Conservation (phyloP, 2,329 filamentous ascomycete species). For the Fusarium staphyleae region DNA sequence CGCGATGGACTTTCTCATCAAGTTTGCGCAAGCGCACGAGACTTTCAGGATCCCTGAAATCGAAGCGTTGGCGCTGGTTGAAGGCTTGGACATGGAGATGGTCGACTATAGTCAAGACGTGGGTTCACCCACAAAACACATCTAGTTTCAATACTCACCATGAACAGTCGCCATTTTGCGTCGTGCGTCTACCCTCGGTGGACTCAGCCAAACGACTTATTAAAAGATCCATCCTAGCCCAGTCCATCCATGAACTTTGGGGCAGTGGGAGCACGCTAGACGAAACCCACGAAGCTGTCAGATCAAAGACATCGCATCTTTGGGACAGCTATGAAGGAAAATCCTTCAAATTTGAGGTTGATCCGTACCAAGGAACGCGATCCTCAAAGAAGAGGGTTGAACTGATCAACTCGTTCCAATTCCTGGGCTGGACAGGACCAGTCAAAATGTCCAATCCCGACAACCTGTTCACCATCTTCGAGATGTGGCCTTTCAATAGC, state of each 20-base stretch:
- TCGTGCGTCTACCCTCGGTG: conserved; percentile 72
- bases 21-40: conserved; percentile 89
- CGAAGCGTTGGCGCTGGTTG: conserved; percentile 76
- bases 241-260: conserved; percentile 91
- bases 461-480: conserved; percentile 79
- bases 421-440: conserved; percentile 77
- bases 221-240: conserved; percentile 78
- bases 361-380: conserved; percentile 81
- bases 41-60: conserved; percentile 89
- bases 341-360: conserved; percentile 85
- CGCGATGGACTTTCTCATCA: conserved; percentile 80
- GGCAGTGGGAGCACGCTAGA: conserved; percentile 72
- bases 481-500: conserved; percentile 73
- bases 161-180: conserved; percentile 81
- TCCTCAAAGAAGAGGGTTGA: conserved; percentile 67
- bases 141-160: conserved; percentile 33
- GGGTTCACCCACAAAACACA: conserved; percentile 47
- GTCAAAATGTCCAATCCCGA: conserved; percentile 80
- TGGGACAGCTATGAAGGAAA: conserved; percentile 71
- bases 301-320: conserved; percentile 61
- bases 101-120: conserved; percentile 78
- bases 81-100: conserved; percentile 72
- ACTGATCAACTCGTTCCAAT: conserved; percentile 83
- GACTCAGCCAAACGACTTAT: conserved; percentile 72
- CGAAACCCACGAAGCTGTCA: conserved; percentile 72